Conservation (phyloP, 108 stramenopile species). For the Mediolabrus comicus region DNA sequence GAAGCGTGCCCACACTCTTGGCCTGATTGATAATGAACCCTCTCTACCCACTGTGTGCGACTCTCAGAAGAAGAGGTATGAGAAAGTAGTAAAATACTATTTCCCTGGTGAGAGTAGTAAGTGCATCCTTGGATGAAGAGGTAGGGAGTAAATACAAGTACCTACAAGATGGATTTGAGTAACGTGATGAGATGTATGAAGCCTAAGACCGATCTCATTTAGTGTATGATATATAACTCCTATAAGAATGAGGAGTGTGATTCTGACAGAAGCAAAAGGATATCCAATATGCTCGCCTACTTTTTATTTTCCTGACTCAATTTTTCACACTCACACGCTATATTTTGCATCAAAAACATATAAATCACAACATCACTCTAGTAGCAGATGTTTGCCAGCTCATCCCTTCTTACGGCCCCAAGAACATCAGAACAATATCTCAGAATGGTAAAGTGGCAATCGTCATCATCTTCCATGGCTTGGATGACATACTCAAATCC, state of each 20-base stretch:
- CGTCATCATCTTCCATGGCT: slow-evolving; percentile 77
- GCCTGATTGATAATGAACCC: neutral
- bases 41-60: neutral
- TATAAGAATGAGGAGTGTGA: too few relatives aligned
- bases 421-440: slow-evolving; percentile 86
- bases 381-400: slow-evolving; percentile 22
- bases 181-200: too few relatives aligned
- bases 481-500: slow-evolving; percentile 66
- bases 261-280: too few relatives aligned
- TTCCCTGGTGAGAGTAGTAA: slow-evolving; percentile 23
- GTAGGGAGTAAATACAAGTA: too few relatives aligned
- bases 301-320: too few relatives aligned
- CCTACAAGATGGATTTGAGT: too few relatives aligned
- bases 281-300: too few relatives aligned
- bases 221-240: too few relatives aligned
- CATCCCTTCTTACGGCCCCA: slow-evolving; percentile 79
- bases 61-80: slow-evolving; percentile 17
- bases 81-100: slow-evolving; percentile 18
- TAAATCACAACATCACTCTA: neutral
- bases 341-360: too few relatives aligned
- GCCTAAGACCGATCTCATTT: too few relatives aligned
- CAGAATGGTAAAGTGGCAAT: slow-evolving; percentile 73
- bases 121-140: neutral
- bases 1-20: neutral
- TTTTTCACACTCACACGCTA: too few relatives aligned